Evolutionary conservation across 768 basidiomycete genomes (phyloP).

Genomic region (Lactifluus pinguis): DNA sequence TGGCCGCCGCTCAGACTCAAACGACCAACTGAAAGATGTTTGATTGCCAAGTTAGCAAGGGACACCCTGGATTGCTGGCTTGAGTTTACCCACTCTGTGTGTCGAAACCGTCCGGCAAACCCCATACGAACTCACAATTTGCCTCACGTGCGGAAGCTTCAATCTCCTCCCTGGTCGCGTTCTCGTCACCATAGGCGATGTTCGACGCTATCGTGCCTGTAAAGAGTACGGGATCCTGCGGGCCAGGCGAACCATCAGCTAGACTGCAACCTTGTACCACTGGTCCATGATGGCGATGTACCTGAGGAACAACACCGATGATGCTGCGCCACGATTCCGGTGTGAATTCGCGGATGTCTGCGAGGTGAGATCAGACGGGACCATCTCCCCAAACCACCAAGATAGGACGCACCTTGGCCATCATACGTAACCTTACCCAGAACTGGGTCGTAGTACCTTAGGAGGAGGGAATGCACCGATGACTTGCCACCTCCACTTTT

Average conservation of each 20-base stretch:
- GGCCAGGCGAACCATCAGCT: neutral
- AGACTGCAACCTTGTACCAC: neutral
- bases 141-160: constrained; percentile 84
- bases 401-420: constrained; percentile 53
- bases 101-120: constrained; percentile 89
- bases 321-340: constrained; percentile 78
- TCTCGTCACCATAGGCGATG: constrained; percentile 77
- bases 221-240: constrained; percentile 74
- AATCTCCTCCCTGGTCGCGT: constrained; percentile 72
- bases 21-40: constrained; percentile 44
- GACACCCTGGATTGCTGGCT: neutral
- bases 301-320: constrained; percentile 92
- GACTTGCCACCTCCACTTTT: constrained; percentile 93
- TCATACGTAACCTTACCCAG: constrained; percentile 76
- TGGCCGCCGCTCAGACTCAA: constrained; percentile 72
- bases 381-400: neutral
- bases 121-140: constrained; percentile 95
- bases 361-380: neutral
- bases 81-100: constrained; percentile 60
- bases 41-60: neutral
- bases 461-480: constrained; percentile 76
- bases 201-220: constrained; percentile 92
- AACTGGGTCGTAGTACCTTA: constrained; percentile 87
- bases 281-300: constrained; percentile 11
- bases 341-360: constrained; percentile 83